Evolutionary conservation across 2,329 filamentous ascomycete genomes (phyloP).

Genomic region (Paraphaeosphaeria minitans): DNA sequence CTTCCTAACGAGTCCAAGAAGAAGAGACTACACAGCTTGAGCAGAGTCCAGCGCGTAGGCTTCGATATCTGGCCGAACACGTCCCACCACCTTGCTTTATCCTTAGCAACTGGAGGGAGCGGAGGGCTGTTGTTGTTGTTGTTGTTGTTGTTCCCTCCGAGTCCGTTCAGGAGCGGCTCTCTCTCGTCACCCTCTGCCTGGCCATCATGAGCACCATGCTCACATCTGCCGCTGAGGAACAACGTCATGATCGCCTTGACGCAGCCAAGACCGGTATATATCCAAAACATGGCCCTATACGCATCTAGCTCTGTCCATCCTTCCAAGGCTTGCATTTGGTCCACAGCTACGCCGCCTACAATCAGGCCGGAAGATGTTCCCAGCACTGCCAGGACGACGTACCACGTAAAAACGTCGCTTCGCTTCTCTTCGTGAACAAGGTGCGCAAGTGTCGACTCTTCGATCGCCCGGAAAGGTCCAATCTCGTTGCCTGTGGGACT

Average conservation of each 20-base stretch:
- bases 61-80: conserved; percentile 62
- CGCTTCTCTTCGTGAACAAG: conserved; percentile 35
- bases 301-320: conserved; percentile 47
- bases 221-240: conserved; percentile 48
- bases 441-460: conserved; percentile 47
- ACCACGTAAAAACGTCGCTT: conserved; percentile 49
- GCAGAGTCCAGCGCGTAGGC: conserved; percentile 60
- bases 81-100: conserved; percentile 27
- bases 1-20: conserved; percentile 72
- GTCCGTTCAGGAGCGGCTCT: conserved; percentile 32
- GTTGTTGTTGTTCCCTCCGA: conserved; percentile 1
- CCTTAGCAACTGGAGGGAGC: conserved; percentile 10
- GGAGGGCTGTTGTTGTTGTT: background rate
- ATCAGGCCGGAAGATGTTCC: conserved; percentile 42
- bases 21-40: conserved; percentile 70
- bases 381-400: conserved; percentile 46
- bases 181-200: conserved; percentile 20
- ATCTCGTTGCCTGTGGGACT: conserved; percentile 49
- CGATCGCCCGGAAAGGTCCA: conserved; percentile 48
- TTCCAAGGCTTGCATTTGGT: conserved; percentile 31
- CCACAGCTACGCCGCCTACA: conserved; percentile 46
- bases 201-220: conserved; percentile 27
- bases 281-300: conserved; percentile 50
- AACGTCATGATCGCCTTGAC: conserved; percentile 47
- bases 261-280: conserved; percentile 50